Evolutionary conservation across 176 grass and related monocot genomes (phyloP).

Genomic region (Dendrocalamus sinicus): DNA sequence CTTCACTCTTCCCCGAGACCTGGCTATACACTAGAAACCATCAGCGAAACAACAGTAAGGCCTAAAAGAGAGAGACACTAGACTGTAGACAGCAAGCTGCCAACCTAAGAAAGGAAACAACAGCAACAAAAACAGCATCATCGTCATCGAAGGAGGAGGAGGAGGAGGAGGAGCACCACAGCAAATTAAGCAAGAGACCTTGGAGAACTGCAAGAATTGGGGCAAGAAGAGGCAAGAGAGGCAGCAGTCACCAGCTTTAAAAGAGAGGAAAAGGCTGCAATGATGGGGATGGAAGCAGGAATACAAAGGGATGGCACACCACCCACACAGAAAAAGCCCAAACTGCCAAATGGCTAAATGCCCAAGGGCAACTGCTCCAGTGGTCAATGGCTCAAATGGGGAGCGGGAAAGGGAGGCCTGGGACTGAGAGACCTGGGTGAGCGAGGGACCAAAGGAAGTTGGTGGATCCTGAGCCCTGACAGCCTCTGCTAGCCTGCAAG

Average conservation of each 20-base stretch:
- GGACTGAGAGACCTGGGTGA: not conserved
- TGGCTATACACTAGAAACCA: constrained; percentile 22
- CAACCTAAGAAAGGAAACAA: constrained; percentile 34
- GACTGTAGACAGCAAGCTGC: constrained; percentile 17
- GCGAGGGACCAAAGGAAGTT: constrained; percentile 39
- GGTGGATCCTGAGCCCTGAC: constrained; percentile 57
- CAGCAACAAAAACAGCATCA: not conserved
- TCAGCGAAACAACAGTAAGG: constrained; percentile 8
- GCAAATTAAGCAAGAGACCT: constrained; percentile 1
- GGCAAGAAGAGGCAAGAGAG: constrained; percentile 3
- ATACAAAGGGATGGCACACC: constrained; percentile 35
- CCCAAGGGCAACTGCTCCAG: constrained; percentile 22
- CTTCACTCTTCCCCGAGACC: constrained; percentile 9
- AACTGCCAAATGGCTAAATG: constrained; percentile 51
- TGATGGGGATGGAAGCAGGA: constrained; percentile 61
- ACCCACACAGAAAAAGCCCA: constrained; percentile 55
- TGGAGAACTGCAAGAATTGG: not conserved
- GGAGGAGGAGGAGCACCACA: not conserved
- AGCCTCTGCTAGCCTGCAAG: constrained; percentile 42
- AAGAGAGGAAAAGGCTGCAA: constrained; percentile 40
- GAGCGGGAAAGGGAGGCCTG: not conserved
- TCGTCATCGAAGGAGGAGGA: too few species aligned
- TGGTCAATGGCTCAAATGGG: constrained; percentile 54
- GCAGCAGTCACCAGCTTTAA: constrained; percentile 51
- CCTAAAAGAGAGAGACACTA: not conserved